Conservation (phyloP, 495 filamentous ascomycete species). For the Aspergillus diversus region DNA sequence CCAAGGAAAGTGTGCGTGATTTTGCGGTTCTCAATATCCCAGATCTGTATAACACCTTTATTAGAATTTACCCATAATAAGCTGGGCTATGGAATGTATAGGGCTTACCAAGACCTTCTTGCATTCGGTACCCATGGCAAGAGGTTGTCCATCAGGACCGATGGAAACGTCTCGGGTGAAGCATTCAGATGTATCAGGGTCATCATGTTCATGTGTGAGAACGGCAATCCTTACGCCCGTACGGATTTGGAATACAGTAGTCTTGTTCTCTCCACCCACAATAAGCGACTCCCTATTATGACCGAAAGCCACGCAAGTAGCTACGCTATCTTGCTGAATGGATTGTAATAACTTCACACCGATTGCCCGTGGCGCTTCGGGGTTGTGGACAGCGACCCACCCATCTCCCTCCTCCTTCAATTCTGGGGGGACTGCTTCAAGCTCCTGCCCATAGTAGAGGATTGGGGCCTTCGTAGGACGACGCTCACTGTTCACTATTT, state of each 20-base stretch:
- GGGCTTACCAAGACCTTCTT: not conserved
- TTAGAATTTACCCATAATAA: not conserved
- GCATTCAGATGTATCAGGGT: not conserved
- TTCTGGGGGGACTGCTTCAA: not conserved
- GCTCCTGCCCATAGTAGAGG: not conserved
- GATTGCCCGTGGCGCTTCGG: not conserved
- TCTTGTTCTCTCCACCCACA: not conserved
- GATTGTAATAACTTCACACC: not conserved
- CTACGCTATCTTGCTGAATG: not conserved
- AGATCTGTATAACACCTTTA: not conserved
- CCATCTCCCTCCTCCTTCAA: not conserved
- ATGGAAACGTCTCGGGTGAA: not conserved
- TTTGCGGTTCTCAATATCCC: not conserved
- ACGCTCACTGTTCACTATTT: not conserved
- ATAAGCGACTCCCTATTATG: not conserved
- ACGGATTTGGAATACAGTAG: not conserved
- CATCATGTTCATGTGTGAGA: not conserved
- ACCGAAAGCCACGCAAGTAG: not conserved
- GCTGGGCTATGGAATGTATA: not conserved
- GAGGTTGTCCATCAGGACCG: not conserved
- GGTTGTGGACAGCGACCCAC: not conserved
- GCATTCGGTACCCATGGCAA: not conserved
- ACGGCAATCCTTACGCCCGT: not conserved
- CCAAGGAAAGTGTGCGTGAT: not conserved
- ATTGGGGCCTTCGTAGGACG: not conserved